A percentile compares a stretch with the other conserved stretches of the same genome.
Evolutionary conservation across 768 basidiomycete species (phyloP).

Genomic region (Suillus fuscotomentosus): DNA sequence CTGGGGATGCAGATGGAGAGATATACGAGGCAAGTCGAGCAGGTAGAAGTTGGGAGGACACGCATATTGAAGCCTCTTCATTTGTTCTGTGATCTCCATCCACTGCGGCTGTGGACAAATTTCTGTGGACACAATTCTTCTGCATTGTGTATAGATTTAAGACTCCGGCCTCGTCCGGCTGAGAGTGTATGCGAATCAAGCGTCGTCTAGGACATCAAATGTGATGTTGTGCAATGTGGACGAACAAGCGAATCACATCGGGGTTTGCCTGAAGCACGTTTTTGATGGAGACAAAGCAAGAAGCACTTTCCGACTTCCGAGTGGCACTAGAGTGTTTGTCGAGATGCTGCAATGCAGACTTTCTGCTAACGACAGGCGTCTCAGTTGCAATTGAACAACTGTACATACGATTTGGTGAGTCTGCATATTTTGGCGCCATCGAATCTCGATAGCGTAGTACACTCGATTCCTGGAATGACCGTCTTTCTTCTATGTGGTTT

Average conservation of each 20-base stretch:
- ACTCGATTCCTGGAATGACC: not conserved
- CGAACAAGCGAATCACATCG: not conserved
- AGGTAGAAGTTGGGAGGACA: too few relatives aligned
- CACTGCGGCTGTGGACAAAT: not conserved
- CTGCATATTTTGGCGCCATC: not conserved
- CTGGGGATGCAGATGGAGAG: not conserved
- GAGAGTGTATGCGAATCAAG: not conserved
- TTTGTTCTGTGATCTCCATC: not conserved
- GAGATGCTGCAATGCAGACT: not conserved
- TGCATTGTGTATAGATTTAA: conserved; percentile 2
- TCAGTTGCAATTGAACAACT: not conserved
- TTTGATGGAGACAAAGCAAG: conserved; percentile 3
- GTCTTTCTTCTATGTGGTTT: not conserved
- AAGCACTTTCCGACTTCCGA: not conserved
- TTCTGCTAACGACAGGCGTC: not conserved
- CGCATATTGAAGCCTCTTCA: not conserved
- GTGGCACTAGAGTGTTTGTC: not conserved
- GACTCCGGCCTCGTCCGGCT: not conserved
- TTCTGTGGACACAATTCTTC: not conserved
- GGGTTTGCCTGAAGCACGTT: conserved; percentile 1
- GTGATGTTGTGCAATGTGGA: not conserved
- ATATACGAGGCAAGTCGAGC: not conserved
- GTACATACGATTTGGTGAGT: not conserved
- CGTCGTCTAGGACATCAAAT: not conserved
- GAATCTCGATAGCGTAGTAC: not conserved